These are phyloP conservation scores for Fraxinus floribunda DNA, from an alignment of 305 asterid genomes.

Conservation along the genomic window DNA sequence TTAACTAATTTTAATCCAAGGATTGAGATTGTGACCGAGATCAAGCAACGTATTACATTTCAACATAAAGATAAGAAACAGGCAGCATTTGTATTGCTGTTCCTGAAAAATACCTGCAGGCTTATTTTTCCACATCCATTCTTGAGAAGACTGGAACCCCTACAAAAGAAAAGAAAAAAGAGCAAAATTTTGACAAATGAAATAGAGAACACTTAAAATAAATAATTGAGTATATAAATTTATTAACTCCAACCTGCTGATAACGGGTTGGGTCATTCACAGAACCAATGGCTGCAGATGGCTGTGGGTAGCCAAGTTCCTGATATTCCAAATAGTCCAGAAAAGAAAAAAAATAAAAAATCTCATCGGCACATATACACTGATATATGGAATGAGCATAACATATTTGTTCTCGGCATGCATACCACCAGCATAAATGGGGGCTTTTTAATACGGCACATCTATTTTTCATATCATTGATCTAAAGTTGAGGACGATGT, in stretches of 20 bases:
- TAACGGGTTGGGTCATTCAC: slow-evolving; percentile 46
- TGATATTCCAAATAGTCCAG: slow-evolving; percentile 25
- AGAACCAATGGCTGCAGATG: slow-evolving; percentile 42
- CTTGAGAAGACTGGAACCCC: slow-evolving; percentile 35
- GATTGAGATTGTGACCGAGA: neutral
- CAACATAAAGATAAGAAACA: neutral
- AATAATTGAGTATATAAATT: slow-evolving; percentile 7
- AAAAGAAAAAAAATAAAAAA: neutral
- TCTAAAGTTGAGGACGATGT: neutral
- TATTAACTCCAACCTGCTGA: slow-evolving; percentile 58
- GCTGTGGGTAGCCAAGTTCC: slow-evolving; percentile 55
- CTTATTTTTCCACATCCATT: slow-evolving; percentile 42
- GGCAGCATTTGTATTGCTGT: neutral
- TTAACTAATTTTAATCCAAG: neutral
- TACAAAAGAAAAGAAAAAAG: slow-evolving; percentile 19
- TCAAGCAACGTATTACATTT: neutral
- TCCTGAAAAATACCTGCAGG: slow-evolving; percentile 31
- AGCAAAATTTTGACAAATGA: neutral
- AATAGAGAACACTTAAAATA: slow-evolving; percentile 5
- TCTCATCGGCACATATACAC: neutral
- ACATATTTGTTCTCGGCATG: neutral
- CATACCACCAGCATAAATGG: neutral
- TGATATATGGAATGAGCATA: neutral
- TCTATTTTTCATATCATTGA: slow-evolving; percentile 6
- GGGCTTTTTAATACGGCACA: neutral